Evolutionary conservation across 2,329 filamentous ascomycete genomes (phyloP), one percentile per base, ranked within the genome.

Genomic region (Madurella mycetomatis): DNA sequence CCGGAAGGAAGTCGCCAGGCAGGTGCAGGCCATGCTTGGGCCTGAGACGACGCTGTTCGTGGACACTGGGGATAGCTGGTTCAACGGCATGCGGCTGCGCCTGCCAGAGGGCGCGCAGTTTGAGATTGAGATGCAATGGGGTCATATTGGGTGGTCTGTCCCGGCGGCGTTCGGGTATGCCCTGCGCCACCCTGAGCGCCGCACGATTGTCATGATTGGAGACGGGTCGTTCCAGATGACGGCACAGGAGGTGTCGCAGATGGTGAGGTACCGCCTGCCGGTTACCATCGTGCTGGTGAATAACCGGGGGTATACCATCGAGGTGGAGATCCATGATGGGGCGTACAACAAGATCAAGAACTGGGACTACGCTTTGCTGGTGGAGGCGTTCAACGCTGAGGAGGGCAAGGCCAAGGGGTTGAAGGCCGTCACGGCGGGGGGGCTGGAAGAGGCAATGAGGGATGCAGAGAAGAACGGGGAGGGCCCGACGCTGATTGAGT

Each of bases 301-400:
- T 62, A 72, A 73, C 56, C 61, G 66, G 39, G 69, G 70, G 4
- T 72, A 73, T 55, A 72, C 70, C 7, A 70, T 71, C 56, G 70
- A 73, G 57, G 62, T 70, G 9, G 65, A 69, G 57, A 73, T 73
- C 48, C 70, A 73, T 53, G 70, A 67, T 46, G 65, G 64, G 1
- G 49, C 52, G 34, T 68, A 68, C 60, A 67, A 67, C 62, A 62
- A 64, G 53, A 67, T 68, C 57, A 65, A 67, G 60, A 66, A 67
- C 54, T 67, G 65, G 65, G 58, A 67, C 47, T 67, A 67, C 49
- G 65, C 62, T 13, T 37, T 62, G 51, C 51, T 65, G 18, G 59
- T 64, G 41, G 37, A 61, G 51, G 63, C 59, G 16, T 64, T 65
- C 56, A 65, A 65, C 51, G 52, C 53, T 40, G 57, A 51, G 40